Conservation (phyloP, 495 filamentous ascomycete genomes). For the Clohesyomyces aquaticus region DNA sequence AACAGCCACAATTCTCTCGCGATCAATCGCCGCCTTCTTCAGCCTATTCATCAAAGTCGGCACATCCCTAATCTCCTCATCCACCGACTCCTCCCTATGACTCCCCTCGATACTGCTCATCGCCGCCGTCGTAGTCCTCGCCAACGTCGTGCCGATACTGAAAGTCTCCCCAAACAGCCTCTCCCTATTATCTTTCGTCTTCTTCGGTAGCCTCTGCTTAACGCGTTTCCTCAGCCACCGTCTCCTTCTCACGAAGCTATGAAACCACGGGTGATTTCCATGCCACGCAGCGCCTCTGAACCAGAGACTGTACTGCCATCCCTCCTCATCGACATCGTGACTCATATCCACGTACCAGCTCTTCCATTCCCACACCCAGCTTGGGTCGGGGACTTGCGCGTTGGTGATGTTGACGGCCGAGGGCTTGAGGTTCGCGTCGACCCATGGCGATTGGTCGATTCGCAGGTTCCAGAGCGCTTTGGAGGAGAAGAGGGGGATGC, state of each 20-base stretch:
- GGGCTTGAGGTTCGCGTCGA: slow-evolving; percentile 69
- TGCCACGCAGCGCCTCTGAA: slow-evolving; percentile 87
- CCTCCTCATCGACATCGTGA: slow-evolving; percentile 84
- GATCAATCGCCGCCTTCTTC: slow-evolving; percentile 73
- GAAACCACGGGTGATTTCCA: slow-evolving; percentile 85
- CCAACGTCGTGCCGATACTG: slow-evolving; percentile 61
- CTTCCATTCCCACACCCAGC: slow-evolving; percentile 95
- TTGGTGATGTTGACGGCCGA: slow-evolving; percentile 86
- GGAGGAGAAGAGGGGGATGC: slow-evolving; percentile 83
- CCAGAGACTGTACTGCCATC: slow-evolving; percentile 93
- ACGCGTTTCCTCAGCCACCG: slow-evolving; percentile 87
- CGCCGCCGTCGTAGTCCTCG: slow-evolving; percentile 34
- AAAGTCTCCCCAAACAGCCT: slow-evolving; percentile 83
- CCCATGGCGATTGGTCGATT: slow-evolving; percentile 84
- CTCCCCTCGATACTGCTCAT: slow-evolving; percentile 14
- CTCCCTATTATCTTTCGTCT: slow-evolving; percentile 45
- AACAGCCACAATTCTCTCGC: slow-evolving; percentile 84
- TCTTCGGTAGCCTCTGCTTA: slow-evolving; percentile 54
- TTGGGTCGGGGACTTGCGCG: slow-evolving; percentile 91
- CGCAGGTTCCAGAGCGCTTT: slow-evolving; percentile 74
- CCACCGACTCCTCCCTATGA: slow-evolving; percentile 36
- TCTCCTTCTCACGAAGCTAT: slow-evolving; percentile 85
- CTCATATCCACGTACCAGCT: slow-evolving; percentile 93
- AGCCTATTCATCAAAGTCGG: slow-evolving; percentile 66
- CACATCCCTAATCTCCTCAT: slow-evolving; percentile 67